Base-by-base conservation (phyloP, 2,329 filamentous ascomycete species). In the Trichoderma harzianum region DNA sequence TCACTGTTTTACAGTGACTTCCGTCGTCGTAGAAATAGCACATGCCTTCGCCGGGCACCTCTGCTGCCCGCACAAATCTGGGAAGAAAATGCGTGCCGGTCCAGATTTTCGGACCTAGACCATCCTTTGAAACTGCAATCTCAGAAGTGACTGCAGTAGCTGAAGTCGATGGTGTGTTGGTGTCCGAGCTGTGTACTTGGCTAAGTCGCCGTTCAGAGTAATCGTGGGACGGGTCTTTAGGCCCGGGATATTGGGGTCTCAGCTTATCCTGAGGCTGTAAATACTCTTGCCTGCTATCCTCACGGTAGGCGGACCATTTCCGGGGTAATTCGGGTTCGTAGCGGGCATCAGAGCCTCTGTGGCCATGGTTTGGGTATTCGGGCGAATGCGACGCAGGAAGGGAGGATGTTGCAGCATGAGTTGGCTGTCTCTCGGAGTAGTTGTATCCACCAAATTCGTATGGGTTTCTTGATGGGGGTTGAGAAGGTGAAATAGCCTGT, bases 21-120 rank as follows among this genome's bases (percentile, higher is more conserved):
- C 92, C 93, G 78, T 97, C 93, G 74, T 95, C 93, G 79, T 96
- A 96, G 74, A 96, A 91, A 78, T 94, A 96, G 82, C 93, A 96
- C 77, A 92, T 80, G 3, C 93, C 93, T 80, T 96, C 92, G 10
- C 93, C 93, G 0, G 91, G 89, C 5, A 96, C 88, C 69, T 92
- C 90, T 30, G 87, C 87, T 57, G 88, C 86, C 63, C 86, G 84
- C 30, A 91, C 86, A 76, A 91, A 91, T 16, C 89, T 85, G n/a
- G 90, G 90, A 69, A 92, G 80, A 75, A 91, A 91, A 72, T 91
- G 88, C 3, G 87, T 89, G 30, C 90, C 90, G 1, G 89, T 91
- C 90, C 90, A 91, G 72, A 91, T 91, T 82, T 91, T 91, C 14
- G 90, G 89, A 0, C 89, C 89, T 16, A 91, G 80, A 1, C 86